These are phyloP conservation scores for Testicularia cyperi DNA, from an alignment of 1,284 basidiomycete genomes.

Conservation along the genomic window DNA sequence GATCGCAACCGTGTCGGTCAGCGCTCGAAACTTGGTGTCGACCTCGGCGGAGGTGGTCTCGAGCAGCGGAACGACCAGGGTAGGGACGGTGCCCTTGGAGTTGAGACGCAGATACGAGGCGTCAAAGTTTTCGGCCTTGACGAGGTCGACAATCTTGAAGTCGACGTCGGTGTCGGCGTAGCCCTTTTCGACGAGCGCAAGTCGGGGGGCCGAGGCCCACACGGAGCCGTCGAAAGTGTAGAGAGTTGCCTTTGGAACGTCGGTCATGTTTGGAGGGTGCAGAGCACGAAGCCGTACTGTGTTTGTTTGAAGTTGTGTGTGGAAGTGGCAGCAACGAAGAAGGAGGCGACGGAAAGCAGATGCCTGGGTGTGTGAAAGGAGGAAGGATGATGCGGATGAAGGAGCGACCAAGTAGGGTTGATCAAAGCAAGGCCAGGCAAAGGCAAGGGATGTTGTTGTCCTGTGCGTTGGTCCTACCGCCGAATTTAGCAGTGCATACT, in stretches of 20 bases:
- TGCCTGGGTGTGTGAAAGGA: too few species aligned
- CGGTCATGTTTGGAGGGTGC: constrained; percentile 9
- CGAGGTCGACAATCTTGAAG: constrained; percentile 50
- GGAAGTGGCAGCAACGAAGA: background rate
- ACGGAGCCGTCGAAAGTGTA: constrained; percentile 47
- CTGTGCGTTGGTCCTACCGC: too few species aligned
- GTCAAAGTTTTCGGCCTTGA: constrained; percentile 66
- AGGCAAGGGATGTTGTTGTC: too few species aligned
- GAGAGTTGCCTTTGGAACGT: constrained; percentile 38
- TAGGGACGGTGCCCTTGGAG: constrained; percentile 79
- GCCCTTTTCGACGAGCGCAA: constrained; percentile 44
- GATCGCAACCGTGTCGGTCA: constrained; percentile 77
- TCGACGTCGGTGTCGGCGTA: constrained; percentile 46
- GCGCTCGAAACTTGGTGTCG: constrained; percentile 76
- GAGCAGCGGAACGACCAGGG: constrained; percentile 76
- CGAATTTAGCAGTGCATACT: too few species aligned
- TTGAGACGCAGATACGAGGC: constrained; percentile 74
- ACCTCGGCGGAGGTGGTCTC: constrained; percentile 72
- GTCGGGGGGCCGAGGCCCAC: constrained; percentile 40
- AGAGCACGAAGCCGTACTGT: too few species aligned
- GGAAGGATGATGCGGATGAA: too few species aligned
- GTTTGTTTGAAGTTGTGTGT: background rate
- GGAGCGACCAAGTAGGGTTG: too few species aligned
- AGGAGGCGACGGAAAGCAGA: background rate
- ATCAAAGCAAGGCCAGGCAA: too few species aligned